Evolutionary conservation across 139 green algal genomes (phyloP), one percentile per base, ranked within the genome.

Genomic region (Haematococcus sp.): DNA sequence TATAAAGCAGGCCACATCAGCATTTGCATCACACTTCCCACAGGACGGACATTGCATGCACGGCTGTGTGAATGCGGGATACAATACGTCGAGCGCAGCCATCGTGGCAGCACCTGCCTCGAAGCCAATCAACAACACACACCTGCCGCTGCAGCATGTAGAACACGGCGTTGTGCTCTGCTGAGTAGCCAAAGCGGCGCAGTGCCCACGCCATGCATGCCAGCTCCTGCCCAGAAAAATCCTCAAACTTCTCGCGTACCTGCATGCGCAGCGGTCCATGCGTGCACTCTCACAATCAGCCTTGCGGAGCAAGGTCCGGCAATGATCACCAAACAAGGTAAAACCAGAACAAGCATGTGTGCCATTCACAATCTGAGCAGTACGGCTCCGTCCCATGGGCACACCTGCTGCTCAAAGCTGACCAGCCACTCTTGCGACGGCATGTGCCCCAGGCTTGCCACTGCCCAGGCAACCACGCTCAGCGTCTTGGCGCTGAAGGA

Each of bases 401-500:
- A n/a, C 23, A 84, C 78, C 80, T 86, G 80, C 68, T 86, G 72
- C 71, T 86, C 76, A 59, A 82, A 86, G 76, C 68, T 70, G 60
- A 86, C 30, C 5, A 83, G 68, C 80, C 80, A 86, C 68, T 86
- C 80, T 40, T 64, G 68, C 23, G 70, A 70, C n/a, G 80, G 80
- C 28, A 64, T 69, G 61, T 81, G 76, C 27, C 75, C 73, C 35
- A 86, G 61, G 1, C 70, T 76, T 13, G 80, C 80, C 0, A 77
- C 75, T 30, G 63, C 75, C 80, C 80, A 86, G 2, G 73, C 80
- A 7, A 86, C 55, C 13, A 86, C 80, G 55, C 71, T 80, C 32
- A 86, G 72, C 54, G 80, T 67, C 46, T 80, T 80, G 5, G 80
- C 71, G 43, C 49, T 73, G 75, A 86, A 86, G 54, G 52, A 75